phyloP scores from a whole-genome alignment of 345 rosid genomes.

The Ceriops decandra region DNA sequence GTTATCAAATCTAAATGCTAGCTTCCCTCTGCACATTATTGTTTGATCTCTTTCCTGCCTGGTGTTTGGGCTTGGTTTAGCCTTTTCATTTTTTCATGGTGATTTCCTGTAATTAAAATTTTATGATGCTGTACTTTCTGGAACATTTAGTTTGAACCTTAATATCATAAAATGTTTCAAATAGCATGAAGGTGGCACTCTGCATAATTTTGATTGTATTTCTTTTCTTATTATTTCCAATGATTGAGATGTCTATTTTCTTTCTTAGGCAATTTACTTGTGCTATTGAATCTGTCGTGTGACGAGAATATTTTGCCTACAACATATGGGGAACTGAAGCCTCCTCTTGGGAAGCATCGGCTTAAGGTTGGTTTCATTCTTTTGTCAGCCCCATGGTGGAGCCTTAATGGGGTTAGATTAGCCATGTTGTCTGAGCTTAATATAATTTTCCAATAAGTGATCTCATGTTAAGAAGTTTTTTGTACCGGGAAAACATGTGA shows the following conservation, averaged over 20 bases:
- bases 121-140: too few relatives aligned
- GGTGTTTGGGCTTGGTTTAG: not conserved
- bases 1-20: not conserved
- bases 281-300: constrained; percentile 63
- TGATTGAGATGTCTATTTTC: constrained; percentile 16
- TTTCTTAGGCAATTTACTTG: constrained; percentile 66
- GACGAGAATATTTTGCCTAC: constrained; percentile 86
- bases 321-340: constrained; percentile 89
- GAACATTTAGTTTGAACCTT: too few relatives aligned
- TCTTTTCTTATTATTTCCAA: not conserved
- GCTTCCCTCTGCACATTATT: too few relatives aligned
- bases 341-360: constrained; percentile 98
- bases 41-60: not conserved
- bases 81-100: too few relatives aligned
- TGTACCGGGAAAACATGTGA: not conserved
- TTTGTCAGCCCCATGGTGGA: not conserved
- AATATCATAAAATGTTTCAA: too few relatives aligned
- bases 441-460: not conserved
- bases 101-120: too few relatives aligned
- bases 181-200: too few relatives aligned
- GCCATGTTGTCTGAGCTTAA: not conserved
- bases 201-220: too few relatives aligned
- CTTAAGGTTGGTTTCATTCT: constrained; percentile 58
- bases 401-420: not conserved
- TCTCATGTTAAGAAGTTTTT: constrained; percentile 1